Evolutionary conservation across 176 grass and related monocot genomes (phyloP), one percentile per base, ranked within the genome.

Genomic region (Pontederia paniculata): DNA sequence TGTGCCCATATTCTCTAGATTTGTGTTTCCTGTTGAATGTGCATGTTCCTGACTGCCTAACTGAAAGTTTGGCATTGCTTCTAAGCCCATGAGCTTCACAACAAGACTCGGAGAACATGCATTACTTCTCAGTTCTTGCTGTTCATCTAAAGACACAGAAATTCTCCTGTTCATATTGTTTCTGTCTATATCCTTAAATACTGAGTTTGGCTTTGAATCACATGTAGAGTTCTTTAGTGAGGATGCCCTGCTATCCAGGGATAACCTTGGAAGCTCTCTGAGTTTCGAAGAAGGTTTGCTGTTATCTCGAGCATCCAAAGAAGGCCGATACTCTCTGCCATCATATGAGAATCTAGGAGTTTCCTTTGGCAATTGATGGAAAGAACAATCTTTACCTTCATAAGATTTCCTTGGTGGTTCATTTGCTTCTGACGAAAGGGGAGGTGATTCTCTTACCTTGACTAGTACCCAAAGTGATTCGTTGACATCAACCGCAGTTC

Each of bases 71-170:
- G 86, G 79, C 68, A 96, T 68, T 23, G 63, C 76, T 48, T 96
- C 86, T 76, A 96, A 58, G 15, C 91, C 91, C 91, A 96, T 96
- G 67, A 96, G 85, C 63, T 89, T 96, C 22, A 74, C 91, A 53
- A 96, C 86, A n/a, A 96, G 73, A 62, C 91, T 75, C 6, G 80
- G 73, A 44, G 82, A 73, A 13, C 77, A 66, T 70, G 83, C 80
- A 64, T 68, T 47, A 20, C 50, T 20, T 71, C 41, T 12, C 49
- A 67, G 70, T 74, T 80, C 85, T 76, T 84, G 77, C 46, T 63
- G 77, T n/a, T 9, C 65, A 66, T 73, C 54, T 50, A 42, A 42
- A 28, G 42, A n/a, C 12, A 42, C 11, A 15, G 55, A 58, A 58
- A 14, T 66, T 70, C 69, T 50, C 57, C 45, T 42, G 14, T 31